These are phyloP conservation scores for Fibroporia radiculosa DNA, from an alignment of 768 basidiomycete species.

Conservation along the genomic window DNA sequence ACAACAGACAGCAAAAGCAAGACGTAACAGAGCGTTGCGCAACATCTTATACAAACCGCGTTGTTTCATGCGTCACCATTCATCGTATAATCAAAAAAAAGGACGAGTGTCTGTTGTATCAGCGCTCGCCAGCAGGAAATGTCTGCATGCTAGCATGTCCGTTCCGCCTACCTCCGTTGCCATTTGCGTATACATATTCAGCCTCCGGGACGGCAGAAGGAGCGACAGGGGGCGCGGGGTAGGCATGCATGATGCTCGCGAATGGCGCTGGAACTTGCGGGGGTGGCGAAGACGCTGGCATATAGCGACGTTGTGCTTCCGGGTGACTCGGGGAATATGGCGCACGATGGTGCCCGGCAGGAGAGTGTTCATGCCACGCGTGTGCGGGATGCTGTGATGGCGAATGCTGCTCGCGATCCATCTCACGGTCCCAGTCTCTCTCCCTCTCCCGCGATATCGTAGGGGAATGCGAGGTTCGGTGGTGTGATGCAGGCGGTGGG, in stretches of 20 bases:
- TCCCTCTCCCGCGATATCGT: constrained; percentile 21
- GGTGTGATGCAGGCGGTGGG: constrained; percentile 7
- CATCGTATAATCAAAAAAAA: not conserved
- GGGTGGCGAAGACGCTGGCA: constrained; percentile 15
- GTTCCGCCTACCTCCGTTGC: constrained; percentile 10
- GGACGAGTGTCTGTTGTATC: not conserved
- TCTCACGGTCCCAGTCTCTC: constrained; percentile 8
- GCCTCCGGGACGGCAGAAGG: constrained; percentile 23
- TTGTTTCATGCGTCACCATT: not conserved
- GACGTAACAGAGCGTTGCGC: not conserved
- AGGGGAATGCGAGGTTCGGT: constrained; percentile 21
- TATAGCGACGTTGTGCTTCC: constrained; percentile 2
- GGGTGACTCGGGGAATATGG: constrained; percentile 16
- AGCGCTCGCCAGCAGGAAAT: constrained; percentile 3
- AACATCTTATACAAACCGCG: not conserved
- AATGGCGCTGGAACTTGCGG: constrained; percentile 44
- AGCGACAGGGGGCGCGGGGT: constrained; percentile 32
- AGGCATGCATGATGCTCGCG: constrained; percentile 69
- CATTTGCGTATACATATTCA: constrained; percentile 21
- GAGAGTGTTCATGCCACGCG: constrained; percentile 10
- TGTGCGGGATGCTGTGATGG: constrained; percentile 10
- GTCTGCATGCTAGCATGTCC: constrained; percentile 6
- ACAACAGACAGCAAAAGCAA: constrained; percentile 16
- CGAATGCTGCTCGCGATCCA: constrained; percentile 18
- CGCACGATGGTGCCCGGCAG: constrained; percentile 22